These are phyloP conservation scores for Melampsora larici-populina DNA, from an alignment of 1,284 basidiomycete genomes.

Conservation along the genomic window DNA sequence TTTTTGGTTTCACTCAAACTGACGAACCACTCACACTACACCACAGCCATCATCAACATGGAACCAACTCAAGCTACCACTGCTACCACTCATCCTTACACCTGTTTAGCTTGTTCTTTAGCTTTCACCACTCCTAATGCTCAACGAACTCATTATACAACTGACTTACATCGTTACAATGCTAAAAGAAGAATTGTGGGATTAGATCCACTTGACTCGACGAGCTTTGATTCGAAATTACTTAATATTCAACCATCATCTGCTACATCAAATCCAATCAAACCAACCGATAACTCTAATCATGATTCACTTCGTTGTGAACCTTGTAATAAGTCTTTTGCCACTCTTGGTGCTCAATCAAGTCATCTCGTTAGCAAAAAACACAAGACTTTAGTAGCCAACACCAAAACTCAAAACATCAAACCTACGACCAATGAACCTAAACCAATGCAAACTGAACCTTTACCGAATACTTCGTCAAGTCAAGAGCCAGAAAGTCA, in stretches of 20 bases:
- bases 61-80: neutral
- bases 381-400: constrained; percentile 76
- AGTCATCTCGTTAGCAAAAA: constrained; percentile 86
- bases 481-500: neutral
- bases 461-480: neutral
- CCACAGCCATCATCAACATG: neutral
- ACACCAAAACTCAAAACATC: constrained; percentile 49
- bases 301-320: neutral
- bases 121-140: constrained; percentile 80
- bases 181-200: constrained; percentile 94
- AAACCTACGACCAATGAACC: constrained; percentile 22
- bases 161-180: constrained; percentile 96
- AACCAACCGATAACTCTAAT: neutral
- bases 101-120: constrained; percentile 88
- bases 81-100: constrained; percentile 59
- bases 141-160: constrained; percentile 85
- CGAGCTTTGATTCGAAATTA: constrained; percentile 87
- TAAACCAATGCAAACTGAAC: neutral
- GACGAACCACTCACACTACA: neutral
- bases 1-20: neutral
- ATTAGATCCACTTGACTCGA: constrained; percentile 76
- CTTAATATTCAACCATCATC: constrained; percentile 58
- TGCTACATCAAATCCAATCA: neutral
- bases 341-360: constrained; percentile 80
- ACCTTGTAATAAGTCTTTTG: constrained; percentile 73